phyloP scores from a whole-genome alignment of 192 early-diverging fungal species.

The Linderina pennispora region DNA sequence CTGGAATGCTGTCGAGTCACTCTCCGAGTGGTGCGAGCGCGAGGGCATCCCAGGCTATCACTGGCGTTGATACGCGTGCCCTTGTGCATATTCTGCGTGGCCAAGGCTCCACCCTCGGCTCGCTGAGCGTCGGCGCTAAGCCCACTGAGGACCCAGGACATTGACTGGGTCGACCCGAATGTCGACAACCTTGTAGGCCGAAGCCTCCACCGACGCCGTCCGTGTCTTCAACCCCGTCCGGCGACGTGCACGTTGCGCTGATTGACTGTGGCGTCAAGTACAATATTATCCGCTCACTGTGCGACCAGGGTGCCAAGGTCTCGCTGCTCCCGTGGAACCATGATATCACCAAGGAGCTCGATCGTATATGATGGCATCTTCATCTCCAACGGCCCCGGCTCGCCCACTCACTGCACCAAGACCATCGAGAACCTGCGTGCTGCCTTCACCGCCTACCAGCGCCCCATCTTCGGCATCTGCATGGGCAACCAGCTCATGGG shows the following conservation, averaged over 20 bases:
- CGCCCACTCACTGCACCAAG: slow-evolving; percentile 59
- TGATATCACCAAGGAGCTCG: slow-evolving; percentile 53
- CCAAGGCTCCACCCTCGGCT: slow-evolving; percentile 79
- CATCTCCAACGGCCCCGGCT: slow-evolving; percentile 90
- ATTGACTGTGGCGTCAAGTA: slow-evolving; percentile 89
- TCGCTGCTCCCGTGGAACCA: slow-evolving; percentile 88
- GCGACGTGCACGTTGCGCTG: slow-evolving; percentile 75
- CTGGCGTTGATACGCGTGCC: slow-evolving; percentile 89
- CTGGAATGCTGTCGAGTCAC: slow-evolving; percentile 87
- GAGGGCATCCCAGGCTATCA: slow-evolving; percentile 80
- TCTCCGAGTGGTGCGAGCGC: slow-evolving; percentile 83
- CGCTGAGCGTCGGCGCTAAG: slow-evolving; percentile 57
- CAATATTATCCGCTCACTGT: slow-evolving; percentile 86
- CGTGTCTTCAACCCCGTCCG: slow-evolving; percentile 69
- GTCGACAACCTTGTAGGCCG: slow-evolving; percentile 65
- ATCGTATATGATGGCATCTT: slow-evolving; percentile 84
- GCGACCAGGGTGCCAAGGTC: slow-evolving; percentile 71
- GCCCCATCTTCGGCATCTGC: slow-evolving; percentile 95
- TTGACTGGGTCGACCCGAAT: slow-evolving; percentile 66
- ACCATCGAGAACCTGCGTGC: slow-evolving; percentile 67
- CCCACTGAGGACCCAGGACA: slow-evolving; percentile 26
- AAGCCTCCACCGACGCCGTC: slow-evolving; percentile 69
- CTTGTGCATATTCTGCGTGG: slow-evolving; percentile 78
- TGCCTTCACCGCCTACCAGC: slow-evolving; percentile 49
- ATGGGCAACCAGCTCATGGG: slow-evolving; percentile 94